A percentile compares a stretch with the other conserved stretches of the same genome.
phyloP scores from a whole-genome alignment of 345 rosid genomes.

The Lepidium sativum region DNA sequence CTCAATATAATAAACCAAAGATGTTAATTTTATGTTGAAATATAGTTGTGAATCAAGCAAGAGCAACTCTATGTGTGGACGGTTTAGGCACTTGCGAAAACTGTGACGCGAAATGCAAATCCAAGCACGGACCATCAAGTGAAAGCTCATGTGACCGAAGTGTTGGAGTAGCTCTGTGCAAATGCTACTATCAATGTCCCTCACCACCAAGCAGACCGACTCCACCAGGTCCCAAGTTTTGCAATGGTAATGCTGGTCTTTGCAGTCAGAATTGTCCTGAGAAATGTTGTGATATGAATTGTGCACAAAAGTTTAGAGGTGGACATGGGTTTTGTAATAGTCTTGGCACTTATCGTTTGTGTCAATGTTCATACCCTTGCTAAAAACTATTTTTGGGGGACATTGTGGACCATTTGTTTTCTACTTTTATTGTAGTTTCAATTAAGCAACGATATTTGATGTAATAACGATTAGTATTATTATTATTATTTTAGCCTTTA shows the following conservation, averaged over 20 bases:
- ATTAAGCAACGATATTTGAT: not conserved
- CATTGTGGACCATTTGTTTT: not conserved
- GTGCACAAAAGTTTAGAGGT: not conserved
- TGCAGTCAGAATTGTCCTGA: conserved; percentile 1
- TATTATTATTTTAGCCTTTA: not conserved
- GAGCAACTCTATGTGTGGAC: not conserved
- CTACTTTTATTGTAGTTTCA: not conserved
- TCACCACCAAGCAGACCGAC: not conserved
- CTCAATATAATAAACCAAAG: not conserved
- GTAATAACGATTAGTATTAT: not conserved
- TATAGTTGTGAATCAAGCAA: not conserved
- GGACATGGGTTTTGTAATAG: conserved; percentile 16
- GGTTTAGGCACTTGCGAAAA: conserved; percentile 5
- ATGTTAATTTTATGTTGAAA: not conserved
- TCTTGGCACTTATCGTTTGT: not conserved
- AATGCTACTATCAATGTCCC: not conserved
- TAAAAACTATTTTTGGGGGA: not conserved
- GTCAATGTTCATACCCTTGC: conserved; percentile 24
- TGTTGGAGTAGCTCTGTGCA: not conserved
- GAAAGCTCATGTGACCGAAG: not conserved
- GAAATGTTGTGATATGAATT: not conserved
- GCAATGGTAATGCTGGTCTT: conserved; percentile 5
- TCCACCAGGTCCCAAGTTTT: not conserved
- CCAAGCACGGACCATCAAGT: conserved; percentile 18
- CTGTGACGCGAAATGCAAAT: conserved; percentile 12